phyloP scores from a whole-genome alignment of 306 rosid species.

The Trifolium subterraneum region DNA sequence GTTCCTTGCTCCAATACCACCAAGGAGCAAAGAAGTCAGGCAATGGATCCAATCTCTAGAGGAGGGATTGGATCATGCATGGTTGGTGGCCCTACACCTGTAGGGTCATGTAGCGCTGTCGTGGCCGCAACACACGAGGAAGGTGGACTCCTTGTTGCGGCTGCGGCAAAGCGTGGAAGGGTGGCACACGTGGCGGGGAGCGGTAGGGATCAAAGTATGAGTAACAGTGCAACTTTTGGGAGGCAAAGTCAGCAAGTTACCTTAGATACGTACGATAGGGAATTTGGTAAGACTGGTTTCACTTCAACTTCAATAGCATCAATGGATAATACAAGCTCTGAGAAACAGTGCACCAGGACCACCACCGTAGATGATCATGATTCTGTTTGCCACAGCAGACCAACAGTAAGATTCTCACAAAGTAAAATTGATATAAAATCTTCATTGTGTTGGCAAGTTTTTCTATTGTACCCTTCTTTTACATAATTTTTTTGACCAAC shows the following conservation, averaged over 20 bases:
- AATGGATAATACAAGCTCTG: slow-evolving; percentile 64
- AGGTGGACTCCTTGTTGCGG: background rate
- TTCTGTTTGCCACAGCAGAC: slow-evolving; percentile 80
- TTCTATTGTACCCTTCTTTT: no score
- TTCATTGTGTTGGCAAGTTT: no score
- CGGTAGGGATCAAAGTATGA: slow-evolving; percentile 57
- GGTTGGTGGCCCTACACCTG: slow-evolving; percentile 53
- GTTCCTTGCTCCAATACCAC: slow-evolving; percentile 67
- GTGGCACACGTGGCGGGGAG: slow-evolving; percentile 52
- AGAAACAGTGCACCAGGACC: slow-evolving; percentile 49
- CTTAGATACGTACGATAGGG: slow-evolving; percentile 57
- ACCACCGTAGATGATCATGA: slow-evolving; percentile 70
- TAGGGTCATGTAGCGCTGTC: slow-evolving; percentile 53
- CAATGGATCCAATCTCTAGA: slow-evolving; percentile 29
- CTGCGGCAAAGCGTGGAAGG: slow-evolving; percentile 17
- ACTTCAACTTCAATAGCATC: slow-evolving; percentile 69
- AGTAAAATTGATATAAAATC: no score
- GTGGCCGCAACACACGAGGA: slow-evolving; percentile 24
- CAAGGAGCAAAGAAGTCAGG: slow-evolving; percentile 36
- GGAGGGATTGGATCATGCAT: slow-evolving; percentile 33
- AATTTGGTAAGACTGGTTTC: slow-evolving; percentile 50
- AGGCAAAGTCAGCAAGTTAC: slow-evolving; percentile 58
- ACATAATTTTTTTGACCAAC: no score
- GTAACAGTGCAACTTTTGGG: slow-evolving; percentile 61
- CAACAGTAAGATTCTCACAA: slow-evolving; percentile 48